These are phyloP conservation scores for Lachancea lanzarotensis DNA, from an alignment of 805 yeast species.

Conservation along the genomic window DNA sequence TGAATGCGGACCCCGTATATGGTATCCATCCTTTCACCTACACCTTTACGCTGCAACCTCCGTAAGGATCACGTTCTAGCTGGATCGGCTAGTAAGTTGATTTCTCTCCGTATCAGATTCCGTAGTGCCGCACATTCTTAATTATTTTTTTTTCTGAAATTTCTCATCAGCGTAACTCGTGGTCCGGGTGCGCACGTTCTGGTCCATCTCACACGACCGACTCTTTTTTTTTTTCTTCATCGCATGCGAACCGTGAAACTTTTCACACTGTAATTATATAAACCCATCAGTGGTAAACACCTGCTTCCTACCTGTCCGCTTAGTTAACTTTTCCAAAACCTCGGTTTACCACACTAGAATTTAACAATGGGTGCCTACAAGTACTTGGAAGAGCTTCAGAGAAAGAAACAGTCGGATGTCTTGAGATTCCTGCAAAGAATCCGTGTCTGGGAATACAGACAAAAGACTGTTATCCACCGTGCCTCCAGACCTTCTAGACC, in stretches of 20 bases:
- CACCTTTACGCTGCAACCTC: too few species aligned
- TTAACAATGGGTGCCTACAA: constrained; percentile 99
- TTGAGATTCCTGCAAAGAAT: constrained; percentile 97
- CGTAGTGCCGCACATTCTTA: too few species aligned
- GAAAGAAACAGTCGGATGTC: constrained; percentile 99
- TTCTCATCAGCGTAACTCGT: too few species aligned
- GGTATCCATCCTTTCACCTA: too few species aligned
- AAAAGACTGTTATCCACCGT: constrained; percentile 97
- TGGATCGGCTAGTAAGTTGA: too few species aligned
- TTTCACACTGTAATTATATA: constrained; percentile 2
- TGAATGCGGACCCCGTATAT: too few species aligned
- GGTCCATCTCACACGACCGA: constrained; percentile 2
- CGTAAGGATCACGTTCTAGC: too few species aligned
- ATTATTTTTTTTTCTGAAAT: too few species aligned
- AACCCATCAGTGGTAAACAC: background rate
- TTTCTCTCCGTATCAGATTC: too few species aligned
- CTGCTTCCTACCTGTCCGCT: background rate
- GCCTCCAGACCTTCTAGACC: constrained; percentile 98
- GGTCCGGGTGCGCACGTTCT: background rate
- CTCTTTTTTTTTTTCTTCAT: background rate
- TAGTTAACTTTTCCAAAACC: background rate
- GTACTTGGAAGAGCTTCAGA: constrained; percentile 97
- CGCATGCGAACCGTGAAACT: background rate
- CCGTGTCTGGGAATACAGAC: constrained; percentile 99
- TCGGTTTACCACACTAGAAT: constrained; percentile 6